Evolutionary conservation across 345 rosid genomes (phyloP).

Genomic region (Carallia brachiata): DNA sequence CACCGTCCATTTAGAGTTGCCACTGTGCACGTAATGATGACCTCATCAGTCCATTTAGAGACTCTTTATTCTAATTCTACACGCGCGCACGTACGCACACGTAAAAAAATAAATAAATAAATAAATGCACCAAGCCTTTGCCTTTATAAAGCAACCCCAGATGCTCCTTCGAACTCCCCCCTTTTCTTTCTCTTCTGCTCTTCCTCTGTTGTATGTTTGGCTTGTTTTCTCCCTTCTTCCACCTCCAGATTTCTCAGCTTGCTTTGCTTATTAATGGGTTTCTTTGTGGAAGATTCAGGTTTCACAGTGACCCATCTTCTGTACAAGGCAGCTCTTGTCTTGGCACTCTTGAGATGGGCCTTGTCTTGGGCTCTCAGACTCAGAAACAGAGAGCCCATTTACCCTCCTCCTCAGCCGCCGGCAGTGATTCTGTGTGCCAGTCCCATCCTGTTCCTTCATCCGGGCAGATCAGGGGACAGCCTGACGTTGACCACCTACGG

Average conservation of each 20-base stretch:
- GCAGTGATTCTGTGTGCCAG: constrained; percentile 14
- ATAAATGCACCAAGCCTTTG: background rate
- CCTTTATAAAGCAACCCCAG: constrained; percentile 23
- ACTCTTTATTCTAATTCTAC: constrained; percentile 8
- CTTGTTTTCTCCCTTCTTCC: background rate
- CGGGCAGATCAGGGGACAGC: constrained; percentile 47
- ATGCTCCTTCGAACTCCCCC: constrained; percentile 20
- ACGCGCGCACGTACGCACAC: background rate
- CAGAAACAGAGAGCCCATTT: constrained; percentile 39
- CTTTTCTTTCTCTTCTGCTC: constrained; percentile 16
- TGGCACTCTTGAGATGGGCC: constrained; percentile 75
- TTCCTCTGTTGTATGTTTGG: background rate
- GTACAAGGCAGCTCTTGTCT: constrained; percentile 68
- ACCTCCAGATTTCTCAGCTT: background rate
- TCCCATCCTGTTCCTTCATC: constrained; percentile 32
- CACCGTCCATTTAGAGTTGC: constrained; percentile 3
- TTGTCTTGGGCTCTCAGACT: constrained; percentile 52
- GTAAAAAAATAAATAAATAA: background rate
- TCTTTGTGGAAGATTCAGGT: constrained; percentile 65
- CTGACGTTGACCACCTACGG: constrained; percentile 59
- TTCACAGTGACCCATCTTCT: constrained; percentile 51
- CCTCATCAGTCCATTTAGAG: background rate
- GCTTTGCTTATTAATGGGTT: constrained; percentile 38
- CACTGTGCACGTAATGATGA: constrained; percentile 8
- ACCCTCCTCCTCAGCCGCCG: background rate